Base-by-base conservation (phyloP, 1,139 yeast species). In the Meyerozyma guilliermondii region DNA sequence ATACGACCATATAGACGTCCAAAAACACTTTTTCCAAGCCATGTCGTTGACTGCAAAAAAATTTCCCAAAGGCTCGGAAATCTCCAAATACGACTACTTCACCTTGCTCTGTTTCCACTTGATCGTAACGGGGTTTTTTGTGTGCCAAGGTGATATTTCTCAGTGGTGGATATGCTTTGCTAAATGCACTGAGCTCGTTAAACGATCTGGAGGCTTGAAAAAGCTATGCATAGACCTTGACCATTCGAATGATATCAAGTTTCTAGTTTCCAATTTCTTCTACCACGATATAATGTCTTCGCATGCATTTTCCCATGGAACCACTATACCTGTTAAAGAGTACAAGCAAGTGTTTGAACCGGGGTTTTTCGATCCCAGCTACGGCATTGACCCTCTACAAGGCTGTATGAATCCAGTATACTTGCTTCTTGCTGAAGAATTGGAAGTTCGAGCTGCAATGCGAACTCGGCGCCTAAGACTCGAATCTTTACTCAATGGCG, bases 381-480 rank as follows among this genome's bases (percentile, higher is more conserved):
- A 50, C 35, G 56, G 56, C 10, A 43, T 52, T n/a, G 56, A 52
- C 40, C 56, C 54, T 6, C 45, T 52, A 11, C 52, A 49, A 34
- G 49, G 49, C 8, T 45, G 48, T 26, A 13, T 43, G 27, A 42
- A 45, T 22, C 44, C 48, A 9, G 23, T 46, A 13, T 43, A 38
- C 24, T 13, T 43, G 23, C 11, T 46, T 3, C 29, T 46, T 11
- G 48, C 44, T 9, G 48, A 44, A 35, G 42, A 43, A 26, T 30
- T 42, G 34, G 40, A 41, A 16, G 36, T 28, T n/a, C 24, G 41
- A 18, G 33, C 34, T 14, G 33, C 20, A 10, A 18, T 43, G 17
- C 20, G 23, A 8, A n/a, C 18, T 4, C 14, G 29, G 26, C 33
- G n/a, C 22, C 16, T 14, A 11, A 10, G 26, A 14, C 18, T 39